Base-by-base conservation (phyloP, 73 alveolate genomes). In the Loxodes magnus region DNA sequence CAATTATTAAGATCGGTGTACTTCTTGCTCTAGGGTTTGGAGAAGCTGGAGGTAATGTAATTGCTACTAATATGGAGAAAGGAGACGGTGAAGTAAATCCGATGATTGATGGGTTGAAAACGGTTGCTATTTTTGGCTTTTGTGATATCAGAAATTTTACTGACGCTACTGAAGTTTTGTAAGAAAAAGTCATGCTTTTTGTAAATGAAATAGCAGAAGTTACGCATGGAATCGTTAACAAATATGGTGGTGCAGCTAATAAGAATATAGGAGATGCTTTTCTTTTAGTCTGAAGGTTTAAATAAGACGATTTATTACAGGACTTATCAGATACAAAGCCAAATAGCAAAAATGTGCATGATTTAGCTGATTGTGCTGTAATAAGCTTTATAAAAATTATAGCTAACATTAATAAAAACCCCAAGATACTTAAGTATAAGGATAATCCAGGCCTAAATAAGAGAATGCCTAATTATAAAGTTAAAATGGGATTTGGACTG, bases 131-230 rank as follows among this genome's bases (percentile, higher is more conserved):
- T 7, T 93, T 77, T 71, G 99, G 99, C 0, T 93, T 93, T 74
- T 93, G 99, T 65, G 99, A 93, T 82, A 82, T 93, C 5, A 84
- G 99, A 62, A 77, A 89, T 52, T 93, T 93, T 59, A 93, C 99
- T n/a, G 99, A 91, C 58, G 82, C 96, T 17, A 93, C 99, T 22
- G 99, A 93, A 71, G 90, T 88, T 1, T 72, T 93, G 17, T 88
- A 87, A 66, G 94, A 81, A 71, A 82, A 78, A 43, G 91, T 87
- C 36, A 82, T 87, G 94, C 75, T 71, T 4, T 87, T 82, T 57
- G 97, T 87, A 5, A 62, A 52, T 49, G 56, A 51, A 27, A 4
- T 87, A 24, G 97, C 97, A 16, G 90, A 81, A 38, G 71, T 87
- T 23, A 90, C 77, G 16, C 97, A 87, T 67, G 75, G 76, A 28